A percentile compares a stretch with the other conserved stretches of the same genome.
Conservation (phyloP, 2,329 filamentous ascomycete species). For the Cordyceps fumosorosea region DNA sequence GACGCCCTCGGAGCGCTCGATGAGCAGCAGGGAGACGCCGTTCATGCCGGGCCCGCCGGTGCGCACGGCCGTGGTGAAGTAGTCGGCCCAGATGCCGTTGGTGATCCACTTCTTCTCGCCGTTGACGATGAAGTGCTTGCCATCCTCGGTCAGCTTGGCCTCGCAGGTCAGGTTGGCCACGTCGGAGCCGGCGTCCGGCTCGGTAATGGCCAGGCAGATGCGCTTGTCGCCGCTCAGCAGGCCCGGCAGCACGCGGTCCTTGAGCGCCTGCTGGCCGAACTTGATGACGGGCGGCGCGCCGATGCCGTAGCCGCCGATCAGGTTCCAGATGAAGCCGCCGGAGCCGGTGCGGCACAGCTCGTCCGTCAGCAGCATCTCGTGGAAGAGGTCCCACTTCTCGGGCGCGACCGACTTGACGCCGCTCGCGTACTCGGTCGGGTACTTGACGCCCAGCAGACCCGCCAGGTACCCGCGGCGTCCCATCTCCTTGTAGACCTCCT, state of each 20-base stretch:
- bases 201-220: conserved; percentile 95
- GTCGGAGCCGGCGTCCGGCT: conserved; percentile 90
- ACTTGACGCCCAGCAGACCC: conserved; percentile 81
- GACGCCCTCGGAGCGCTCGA: conserved; percentile 85
- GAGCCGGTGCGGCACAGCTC: conserved; percentile 85
- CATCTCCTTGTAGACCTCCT: conserved; percentile 90
- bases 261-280: conserved; percentile 78
- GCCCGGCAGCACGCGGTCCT: conserved; percentile 81
- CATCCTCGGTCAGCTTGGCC: conserved; percentile 88
- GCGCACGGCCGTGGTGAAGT: conserved; percentile 94
- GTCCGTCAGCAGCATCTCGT: conserved; percentile 92
- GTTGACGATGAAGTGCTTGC: conserved; percentile 99
- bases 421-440: conserved; percentile 66
- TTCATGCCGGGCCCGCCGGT: conserved; percentile 89
- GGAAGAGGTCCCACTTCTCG: conserved; percentile 97
- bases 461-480: conserved; percentile 87
- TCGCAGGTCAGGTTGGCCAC: conserved; percentile 94
- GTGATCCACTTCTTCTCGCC: conserved; percentile 99
- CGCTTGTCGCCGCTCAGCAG: conserved; percentile 91
- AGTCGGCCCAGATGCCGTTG: conserved; percentile 94
- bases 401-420: conserved; percentile 69
- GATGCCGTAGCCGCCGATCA: conserved; percentile 95
- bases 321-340: conserved; percentile 93
- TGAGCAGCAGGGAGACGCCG: conserved; percentile 82
- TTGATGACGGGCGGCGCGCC: conserved; percentile 87